phyloP scores from a whole-genome alignment of 371 early-diverging fungal genomes.

The Apophysomyces elegans region DNA sequence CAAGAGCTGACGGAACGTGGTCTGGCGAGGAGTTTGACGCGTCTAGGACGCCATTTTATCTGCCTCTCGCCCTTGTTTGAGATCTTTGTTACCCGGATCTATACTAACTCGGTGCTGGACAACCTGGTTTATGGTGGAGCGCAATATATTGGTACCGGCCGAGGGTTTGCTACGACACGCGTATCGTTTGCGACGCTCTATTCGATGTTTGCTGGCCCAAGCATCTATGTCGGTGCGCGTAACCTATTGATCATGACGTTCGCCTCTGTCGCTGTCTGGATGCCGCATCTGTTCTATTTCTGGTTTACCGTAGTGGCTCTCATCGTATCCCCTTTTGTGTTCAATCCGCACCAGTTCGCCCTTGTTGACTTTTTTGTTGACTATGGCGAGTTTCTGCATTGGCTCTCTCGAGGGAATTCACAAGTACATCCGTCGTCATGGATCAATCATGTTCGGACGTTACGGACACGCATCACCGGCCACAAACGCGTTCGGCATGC shows the following conservation, averaged over 20 bases:
- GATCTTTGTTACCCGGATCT: conserved; percentile 87
- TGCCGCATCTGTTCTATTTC: conserved; percentile 78
- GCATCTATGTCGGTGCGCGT: conserved; percentile 78
- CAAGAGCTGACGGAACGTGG: conserved; percentile 89
- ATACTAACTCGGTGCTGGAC: conserved; percentile 76
- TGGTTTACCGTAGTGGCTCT: conserved; percentile 82
- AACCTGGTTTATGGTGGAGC: conserved; percentile 86
- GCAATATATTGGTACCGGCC: conserved; percentile 85
- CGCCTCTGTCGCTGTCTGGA: conserved; percentile 71
- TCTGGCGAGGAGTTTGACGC: conserved; percentile 67
- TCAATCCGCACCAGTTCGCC: conserved; percentile 85
- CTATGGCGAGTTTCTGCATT: conserved; percentile 77
- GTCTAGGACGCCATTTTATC: conserved; percentile 82
- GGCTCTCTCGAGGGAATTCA: conserved; percentile 81
- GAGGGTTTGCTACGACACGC: conserved; percentile 87
- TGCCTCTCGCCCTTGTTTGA: conserved; percentile 88
- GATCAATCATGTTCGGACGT: conserved; percentile 72
- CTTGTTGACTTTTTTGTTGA: conserved; percentile 77
- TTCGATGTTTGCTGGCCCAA: conserved; percentile 79
- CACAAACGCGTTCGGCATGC: conserved; percentile 58
- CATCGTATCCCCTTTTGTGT: conserved; percentile 77
- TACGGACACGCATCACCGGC: conserved; percentile 76
- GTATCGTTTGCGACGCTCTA: conserved; percentile 75
- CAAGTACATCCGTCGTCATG: conserved; percentile 70
- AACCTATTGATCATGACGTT: conserved; percentile 69